Conservation (phyloP, 192 early-diverging fungal species). For the Allomyces macrogynus region DNA sequence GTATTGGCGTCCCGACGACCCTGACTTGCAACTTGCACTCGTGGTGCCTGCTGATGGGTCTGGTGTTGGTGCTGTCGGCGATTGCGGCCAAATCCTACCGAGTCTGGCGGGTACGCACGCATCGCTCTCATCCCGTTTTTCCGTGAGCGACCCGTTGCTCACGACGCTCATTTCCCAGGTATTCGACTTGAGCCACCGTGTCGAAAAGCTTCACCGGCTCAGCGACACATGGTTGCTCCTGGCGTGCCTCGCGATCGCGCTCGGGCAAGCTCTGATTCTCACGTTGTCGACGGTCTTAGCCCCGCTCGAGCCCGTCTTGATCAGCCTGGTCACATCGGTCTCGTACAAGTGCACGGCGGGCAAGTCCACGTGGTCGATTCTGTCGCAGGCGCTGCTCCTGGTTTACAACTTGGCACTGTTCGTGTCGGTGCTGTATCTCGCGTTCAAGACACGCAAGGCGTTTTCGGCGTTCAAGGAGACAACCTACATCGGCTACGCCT, state of each 20-base stretch:
- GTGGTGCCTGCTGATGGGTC: not conserved
- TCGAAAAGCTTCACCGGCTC: not conserved
- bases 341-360: not conserved
- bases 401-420: not conserved
- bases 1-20: not conserved
- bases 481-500: no score
- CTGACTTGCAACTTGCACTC: not conserved
- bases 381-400: not conserved
- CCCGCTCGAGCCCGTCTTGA: not conserved
- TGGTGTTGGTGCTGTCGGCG: not conserved
- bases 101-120: not conserved
- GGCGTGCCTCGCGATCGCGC: not conserved
- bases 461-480: no score
- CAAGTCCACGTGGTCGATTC: not conserved
- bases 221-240: not conserved
- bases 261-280: not conserved
- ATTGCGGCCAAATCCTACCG: not conserved
- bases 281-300: not conserved
- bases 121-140: no score
- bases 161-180: no score
- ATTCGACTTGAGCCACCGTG: not conserved
- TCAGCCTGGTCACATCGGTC: not conserved
- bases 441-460: not conserved
- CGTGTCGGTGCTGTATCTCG: not conserved
- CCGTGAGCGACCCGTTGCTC: no score